Evolutionary conservation across 2,329 filamentous ascomycete genomes (phyloP), one percentile per base, ranked within the genome.

Genomic region (Pseudogymnoascus sp.): DNA sequence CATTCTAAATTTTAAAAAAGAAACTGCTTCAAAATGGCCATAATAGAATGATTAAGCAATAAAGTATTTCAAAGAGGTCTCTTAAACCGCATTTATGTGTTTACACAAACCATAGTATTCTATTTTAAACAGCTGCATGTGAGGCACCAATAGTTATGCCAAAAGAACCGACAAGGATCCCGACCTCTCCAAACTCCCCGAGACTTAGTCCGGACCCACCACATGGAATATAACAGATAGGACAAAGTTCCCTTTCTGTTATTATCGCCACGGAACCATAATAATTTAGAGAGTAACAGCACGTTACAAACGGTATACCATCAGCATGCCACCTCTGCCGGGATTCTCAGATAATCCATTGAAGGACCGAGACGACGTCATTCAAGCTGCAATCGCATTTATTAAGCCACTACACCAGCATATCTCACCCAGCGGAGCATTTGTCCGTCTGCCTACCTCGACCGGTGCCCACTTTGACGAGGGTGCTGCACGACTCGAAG

Each of bases 261-360:
- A 11, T 16, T 53, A 53, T 16, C 26, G 14, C 24, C 47, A 10
- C 47, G n/a, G 47, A 10, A 8, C 19, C 8, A 29, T 14, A 53
- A 31, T 14, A 53, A 2, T 31, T 10, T 8, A 31, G 11, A 31
- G 8, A 31, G n/a, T 6, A 53, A 24, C 13, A 47, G 16, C 47
- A 53, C 26, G 31, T 31, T 31, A 31, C 16, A 53, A 47, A 31
- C 7, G 26, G 14, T 16, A 53, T 16, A 16, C n/a, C 14, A 53
- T 31, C 47, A 53, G 29, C n/a, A 70, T 69, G 68, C 63, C 62
- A 50, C 62, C 68, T 21, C 65, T 70, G 10, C 6, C 56, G 26
- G 65, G 64, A 11, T 67, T 67, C 31, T 64, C 65, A 53, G 65
- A 64, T 44, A 67, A 65, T 56, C 65, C 64, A 3, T 59, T 67